Evolutionary conservation across 139 green algal species (phyloP).

Genomic region (Haematococcus sp.): DNA sequence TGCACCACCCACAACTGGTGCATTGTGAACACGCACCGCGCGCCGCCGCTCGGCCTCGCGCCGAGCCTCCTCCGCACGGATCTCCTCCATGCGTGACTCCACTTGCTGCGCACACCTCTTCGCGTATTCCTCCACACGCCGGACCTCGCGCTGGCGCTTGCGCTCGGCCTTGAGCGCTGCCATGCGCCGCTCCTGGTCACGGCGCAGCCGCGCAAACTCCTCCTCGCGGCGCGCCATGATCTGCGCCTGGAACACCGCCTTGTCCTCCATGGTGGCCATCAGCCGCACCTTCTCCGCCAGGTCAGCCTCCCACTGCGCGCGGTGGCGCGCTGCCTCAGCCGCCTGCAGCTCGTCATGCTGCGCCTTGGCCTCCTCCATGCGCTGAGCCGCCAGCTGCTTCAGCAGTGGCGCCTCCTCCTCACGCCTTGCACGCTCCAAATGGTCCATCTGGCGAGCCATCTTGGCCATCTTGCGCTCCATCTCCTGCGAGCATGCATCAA

Average conservation of each 20-base stretch:
- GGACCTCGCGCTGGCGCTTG: conserved; percentile 62
- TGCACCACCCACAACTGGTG: background rate
- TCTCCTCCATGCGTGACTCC: conserved; percentile 44
- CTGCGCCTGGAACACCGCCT: conserved; percentile 39
- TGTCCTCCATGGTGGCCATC: conserved; percentile 27
- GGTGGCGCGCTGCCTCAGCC: conserved; percentile 46
- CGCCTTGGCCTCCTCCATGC: conserved; percentile 57
- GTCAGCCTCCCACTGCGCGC: conserved; percentile 80
- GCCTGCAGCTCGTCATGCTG: conserved; percentile 46
- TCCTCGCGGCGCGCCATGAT: conserved; percentile 76
- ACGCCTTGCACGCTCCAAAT: conserved; percentile 89
- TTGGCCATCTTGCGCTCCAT: conserved; percentile 78
- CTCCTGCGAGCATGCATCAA: conserved; percentile 55
- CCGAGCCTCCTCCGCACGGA: conserved; percentile 54
- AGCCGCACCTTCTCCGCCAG: conserved; percentile 76
- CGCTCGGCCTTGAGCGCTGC: conserved; percentile 47
- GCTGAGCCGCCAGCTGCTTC: background rate
- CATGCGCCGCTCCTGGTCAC: conserved; percentile 51
- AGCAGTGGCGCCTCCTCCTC: conserved; percentile 80
- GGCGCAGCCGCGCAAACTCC: conserved; percentile 77
- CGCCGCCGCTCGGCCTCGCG: conserved; percentile 27
- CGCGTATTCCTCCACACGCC: conserved; percentile 77
- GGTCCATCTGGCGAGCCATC: conserved; percentile 83
- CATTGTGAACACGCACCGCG: no score
- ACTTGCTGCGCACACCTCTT: conserved; percentile 61